Base-by-base conservation (phyloP, 768 basidiomycete genomes). In the Lyophyllum shimeji region DNA sequence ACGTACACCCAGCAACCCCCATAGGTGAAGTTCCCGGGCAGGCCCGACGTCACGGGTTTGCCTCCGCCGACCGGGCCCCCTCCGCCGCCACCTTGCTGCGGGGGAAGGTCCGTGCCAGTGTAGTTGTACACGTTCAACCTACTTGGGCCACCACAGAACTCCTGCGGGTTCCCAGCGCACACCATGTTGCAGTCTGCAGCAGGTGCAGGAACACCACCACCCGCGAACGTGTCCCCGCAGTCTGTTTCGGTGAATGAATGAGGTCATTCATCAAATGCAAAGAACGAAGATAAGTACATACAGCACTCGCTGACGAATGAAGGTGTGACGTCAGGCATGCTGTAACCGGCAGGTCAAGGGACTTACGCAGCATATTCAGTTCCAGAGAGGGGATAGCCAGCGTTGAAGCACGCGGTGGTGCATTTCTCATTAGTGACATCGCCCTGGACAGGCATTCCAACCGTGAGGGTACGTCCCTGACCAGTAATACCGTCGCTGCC, bases 91-190 rank as follows among this genome's bases (percentile, higher is more conserved):
- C 74, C 74, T 23, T 31, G 57, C 12, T 65, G 66, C 15, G 66
- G 61, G n/a, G 82, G 79, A 21, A 84, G 72, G 53, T 71, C 68
- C 0, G 77, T 80, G 0, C 85, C 86, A 39, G 87, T 89, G 59
- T 81, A 89, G 66, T 89, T 87, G 68, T 87, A 90, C 2, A 85
- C 68, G 51, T 81, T 86, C 20, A 90, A 72, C 43, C 81, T 72
- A 63, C 86, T 77, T 0, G 89, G 85, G 31, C 89, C 90, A 20
- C 90, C 90, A 60, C 90, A 92, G 56, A 83, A 83, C 63, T 90
- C 83, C 0, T 82, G 74, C 39, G 68, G 70, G 55, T 86, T 84
- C 12, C 87, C 89, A 2, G 68, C 69, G 64, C 89, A 91, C 24
- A 75, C 59, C 87, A 89, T 89, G 61, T 75, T 77, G 64, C 90